phyloP scores from a whole-genome alignment of 768 basidiomycete genomes.

The Sarcodon sp. region DNA sequence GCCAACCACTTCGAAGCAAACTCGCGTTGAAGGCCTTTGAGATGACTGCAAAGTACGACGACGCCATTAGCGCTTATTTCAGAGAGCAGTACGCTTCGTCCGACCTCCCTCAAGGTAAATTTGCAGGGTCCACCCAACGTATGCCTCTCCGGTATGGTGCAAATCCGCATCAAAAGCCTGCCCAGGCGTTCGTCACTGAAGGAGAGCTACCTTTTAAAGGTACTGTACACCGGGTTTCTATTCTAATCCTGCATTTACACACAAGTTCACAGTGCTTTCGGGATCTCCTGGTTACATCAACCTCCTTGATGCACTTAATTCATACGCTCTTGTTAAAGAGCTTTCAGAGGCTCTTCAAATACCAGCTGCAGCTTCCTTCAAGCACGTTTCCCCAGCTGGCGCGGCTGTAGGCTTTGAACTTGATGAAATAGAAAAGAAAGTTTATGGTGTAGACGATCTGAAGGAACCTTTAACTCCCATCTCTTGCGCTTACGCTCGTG shows the following conservation, averaged over 20 bases:
- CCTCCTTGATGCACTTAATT: constrained; percentile 93
- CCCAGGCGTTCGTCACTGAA: constrained; percentile 85
- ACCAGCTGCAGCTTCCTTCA: constrained; percentile 97
- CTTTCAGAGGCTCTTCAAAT: constrained; percentile 76
- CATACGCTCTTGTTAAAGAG: constrained; percentile 92
- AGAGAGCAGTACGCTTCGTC: constrained; percentile 87
- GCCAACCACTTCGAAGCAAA: constrained; percentile 55
- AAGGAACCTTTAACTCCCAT: constrained; percentile 83
- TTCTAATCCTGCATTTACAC: neutral
- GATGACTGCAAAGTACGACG: constrained; percentile 90
- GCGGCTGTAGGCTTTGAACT: constrained; percentile 86
- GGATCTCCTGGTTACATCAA: constrained; percentile 99
- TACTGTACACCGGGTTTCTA: constrained; percentile 15
- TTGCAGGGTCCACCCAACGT: constrained; percentile 66
- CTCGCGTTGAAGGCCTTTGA: constrained; percentile 96
- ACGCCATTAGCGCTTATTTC: constrained; percentile 94
- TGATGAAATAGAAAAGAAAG: constrained; percentile 75
- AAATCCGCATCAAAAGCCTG: constrained; percentile 98
- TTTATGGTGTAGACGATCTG: constrained; percentile 93
- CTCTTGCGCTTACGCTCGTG: constrained; percentile 90
- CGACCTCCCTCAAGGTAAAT: constrained; percentile 47
- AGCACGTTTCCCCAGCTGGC: constrained; percentile 98
- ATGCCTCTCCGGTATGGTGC: constrained; percentile 88
- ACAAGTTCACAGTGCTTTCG: constrained; percentile 52
- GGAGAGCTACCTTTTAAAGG: constrained; percentile 93